Percentiles rank a stretch among this genome's conserved stretches.
phyloP scores from a whole-genome alignment of 208 protist genomes.

The Polymyxa betae region DNA sequence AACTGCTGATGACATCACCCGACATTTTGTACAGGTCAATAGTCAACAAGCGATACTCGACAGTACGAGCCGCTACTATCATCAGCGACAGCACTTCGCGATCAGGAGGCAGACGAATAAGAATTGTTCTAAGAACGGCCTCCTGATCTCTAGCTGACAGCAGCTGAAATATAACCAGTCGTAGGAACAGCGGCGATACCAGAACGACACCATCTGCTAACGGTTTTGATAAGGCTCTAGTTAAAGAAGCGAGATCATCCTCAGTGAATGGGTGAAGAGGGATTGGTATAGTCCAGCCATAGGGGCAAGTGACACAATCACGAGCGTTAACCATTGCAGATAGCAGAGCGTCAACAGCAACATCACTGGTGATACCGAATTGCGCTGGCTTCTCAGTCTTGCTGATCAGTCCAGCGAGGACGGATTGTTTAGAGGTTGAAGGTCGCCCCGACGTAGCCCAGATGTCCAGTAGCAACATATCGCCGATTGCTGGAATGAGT shows the following conservation, averaged over 20 bases:
- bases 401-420: background rate
- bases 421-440: background rate
- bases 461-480: background rate
- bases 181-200: background rate
- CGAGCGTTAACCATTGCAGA: background rate
- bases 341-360: constrained; percentile 30
- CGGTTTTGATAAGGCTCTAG: background rate
- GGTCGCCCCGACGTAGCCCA: background rate
- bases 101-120: background rate
- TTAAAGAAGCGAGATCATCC: background rate
- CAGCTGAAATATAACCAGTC: background rate
- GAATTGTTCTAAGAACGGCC: background rate
- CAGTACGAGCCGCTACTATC: background rate
- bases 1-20: background rate
- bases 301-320: background rate
- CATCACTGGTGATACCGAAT: background rate
- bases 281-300: background rate
- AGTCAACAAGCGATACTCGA: background rate
- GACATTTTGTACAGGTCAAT: constrained; percentile 17
- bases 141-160: background rate
- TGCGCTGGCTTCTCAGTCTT: background rate
- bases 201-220: background rate
- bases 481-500: background rate
- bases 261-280: background rate
- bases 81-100: background rate